Evolutionary conservation across 441 rosid species (phyloP).

Genomic region (Syzygium syzygioides): DNA sequence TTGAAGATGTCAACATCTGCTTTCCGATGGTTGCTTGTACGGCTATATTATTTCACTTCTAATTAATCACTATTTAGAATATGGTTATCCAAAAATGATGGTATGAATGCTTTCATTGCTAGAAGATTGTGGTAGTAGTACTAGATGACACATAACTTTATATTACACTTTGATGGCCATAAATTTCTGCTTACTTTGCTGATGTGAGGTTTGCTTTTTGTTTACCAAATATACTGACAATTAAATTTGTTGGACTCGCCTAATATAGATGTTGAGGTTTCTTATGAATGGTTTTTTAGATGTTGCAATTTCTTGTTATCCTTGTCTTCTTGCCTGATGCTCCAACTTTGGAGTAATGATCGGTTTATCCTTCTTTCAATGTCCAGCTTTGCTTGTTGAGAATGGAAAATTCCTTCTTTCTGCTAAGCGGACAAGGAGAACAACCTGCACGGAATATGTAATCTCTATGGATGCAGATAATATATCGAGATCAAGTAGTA

Average conservation of each 20-base stretch:
- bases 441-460: constrained; percentile 87
- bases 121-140: not conserved
- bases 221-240: not conserved
- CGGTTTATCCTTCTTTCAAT: not conserved
- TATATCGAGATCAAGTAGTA: constrained; percentile 83
- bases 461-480: constrained; percentile 92
- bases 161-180: not conserved
- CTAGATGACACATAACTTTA: not conserved
- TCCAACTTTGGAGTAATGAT: not conserved
- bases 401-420: constrained; percentile 96
- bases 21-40: not conserved
- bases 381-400: constrained; percentile 81
- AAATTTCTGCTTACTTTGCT: not conserved
- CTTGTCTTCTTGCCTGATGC: not conserved
- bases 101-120: not conserved
- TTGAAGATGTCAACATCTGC: not conserved
- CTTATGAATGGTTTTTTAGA: not conserved
- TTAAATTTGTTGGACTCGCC: not conserved
- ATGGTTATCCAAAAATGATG: not conserved
- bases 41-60: not conserved
- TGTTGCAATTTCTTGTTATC: not conserved
- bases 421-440: constrained; percentile 86
- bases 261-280: not conserved
- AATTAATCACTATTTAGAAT: not conserved
- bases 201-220: not conserved